These are phyloP conservation scores for Citrus glauca DNA, from an alignment of 345 rosid genomes.

Conservation along the genomic window DNA sequence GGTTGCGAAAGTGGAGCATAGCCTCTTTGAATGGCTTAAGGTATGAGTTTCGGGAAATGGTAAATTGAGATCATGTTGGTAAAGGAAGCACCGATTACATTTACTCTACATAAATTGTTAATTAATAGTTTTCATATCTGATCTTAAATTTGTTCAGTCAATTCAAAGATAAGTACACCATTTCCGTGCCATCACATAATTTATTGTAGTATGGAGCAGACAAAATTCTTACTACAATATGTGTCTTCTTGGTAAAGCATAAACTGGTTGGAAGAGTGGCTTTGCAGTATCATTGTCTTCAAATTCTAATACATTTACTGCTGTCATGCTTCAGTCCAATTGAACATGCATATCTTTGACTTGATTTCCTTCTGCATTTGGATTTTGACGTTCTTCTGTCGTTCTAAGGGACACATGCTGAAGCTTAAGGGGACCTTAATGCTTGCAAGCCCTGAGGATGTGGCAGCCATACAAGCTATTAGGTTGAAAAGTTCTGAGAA, in stretches of 20 bases:
- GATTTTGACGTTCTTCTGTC: slow-evolving; percentile 21
- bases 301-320: background rate
- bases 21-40: slow-evolving; percentile 95
- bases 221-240: background rate
- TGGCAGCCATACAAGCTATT: slow-evolving; percentile 78
- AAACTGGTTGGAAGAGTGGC: background rate
- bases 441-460: slow-evolving; percentile 94
- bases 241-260: background rate
- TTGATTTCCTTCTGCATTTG: slow-evolving; percentile 3
- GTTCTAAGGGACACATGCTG: slow-evolving; percentile 71
- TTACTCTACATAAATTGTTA: background rate
- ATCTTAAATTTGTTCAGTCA: background rate
- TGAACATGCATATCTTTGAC: slow-evolving; percentile 3
- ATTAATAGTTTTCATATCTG: background rate
- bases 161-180: background rate
- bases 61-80: slow-evolving; percentile 2
- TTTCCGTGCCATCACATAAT: background rate
- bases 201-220: background rate
- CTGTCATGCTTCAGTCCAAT: background rate
- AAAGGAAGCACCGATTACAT: slow-evolving; percentile 1
- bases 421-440: slow-evolving; percentile 91
- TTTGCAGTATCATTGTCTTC: background rate
- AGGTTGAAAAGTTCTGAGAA: slow-evolving; percentile 84
- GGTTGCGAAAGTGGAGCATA: slow-evolving; percentile 91
- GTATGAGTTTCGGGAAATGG: slow-evolving; percentile 31